Evolutionary conservation across 2,329 filamentous ascomycete species (phyloP), one percentile per base, ranked within the genome.

Genomic region (Thielaviopsis euricoi): DNA sequence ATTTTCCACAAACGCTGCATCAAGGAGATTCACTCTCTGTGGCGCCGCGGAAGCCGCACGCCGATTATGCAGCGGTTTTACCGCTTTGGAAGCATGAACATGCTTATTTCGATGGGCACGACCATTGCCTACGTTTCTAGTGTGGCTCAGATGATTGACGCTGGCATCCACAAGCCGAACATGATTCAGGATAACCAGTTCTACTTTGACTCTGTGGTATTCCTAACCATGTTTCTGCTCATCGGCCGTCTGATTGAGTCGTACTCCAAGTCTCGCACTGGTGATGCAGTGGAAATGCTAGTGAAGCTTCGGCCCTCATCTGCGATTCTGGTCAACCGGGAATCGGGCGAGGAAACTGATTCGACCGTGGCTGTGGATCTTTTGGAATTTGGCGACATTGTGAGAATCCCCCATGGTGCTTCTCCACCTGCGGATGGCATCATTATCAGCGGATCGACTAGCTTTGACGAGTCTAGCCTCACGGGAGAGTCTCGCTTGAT

Each of bases 61-160:
- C 86, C 88, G 0, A 67, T 94, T 3, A 64, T 87, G 17, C 79
- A 85, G 63, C 77, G 90, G 15, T 90, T 96, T 66, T 89, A 89
- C 68, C 83, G 86, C n/a, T 96, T 96, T 65, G 90, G 90, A 9
- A 95, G 89, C 72, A 96, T 96, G 90, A 95, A 95, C 67, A 85
- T 94, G 73, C 78, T 96, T 60, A 90, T 96, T 70, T 93, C 86
- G 7, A 76, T 95, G 1, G 90, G 89, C 6, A 95, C 90, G 0
- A 85, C 82, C 1, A 88, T 96, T 61, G 90, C 90, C 1, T 95
- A 95, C 67, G 74, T 94, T 61, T 84, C 88, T 0, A 95, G 89
- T 0, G 72, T 95, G 23, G 85, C 82, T 17, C 83, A 94, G 62
- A 77, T 96, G 67, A 83, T 88, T 55, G 79, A 82, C 6, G 71